Conservation (phyloP, 176 grass and related monocot species). For the Oryza meyeriana region DNA sequence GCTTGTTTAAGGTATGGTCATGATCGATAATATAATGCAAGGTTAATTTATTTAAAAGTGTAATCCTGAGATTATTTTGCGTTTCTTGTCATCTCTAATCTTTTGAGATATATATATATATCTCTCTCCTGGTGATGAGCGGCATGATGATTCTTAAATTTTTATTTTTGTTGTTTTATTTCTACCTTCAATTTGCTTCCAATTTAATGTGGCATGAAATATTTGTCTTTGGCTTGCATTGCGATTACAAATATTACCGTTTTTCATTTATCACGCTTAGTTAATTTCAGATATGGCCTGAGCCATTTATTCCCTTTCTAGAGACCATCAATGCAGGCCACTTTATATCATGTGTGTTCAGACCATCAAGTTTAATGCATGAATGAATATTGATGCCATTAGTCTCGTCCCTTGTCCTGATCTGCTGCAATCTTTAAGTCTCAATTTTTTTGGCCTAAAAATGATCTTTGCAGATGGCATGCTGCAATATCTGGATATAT, state of each 20-base stretch:
- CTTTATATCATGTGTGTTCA: background rate
- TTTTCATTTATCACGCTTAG: background rate
- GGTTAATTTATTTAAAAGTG: background rate
- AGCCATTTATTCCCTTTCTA: background rate
- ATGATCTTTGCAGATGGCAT: background rate
- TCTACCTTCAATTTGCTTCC: no score
- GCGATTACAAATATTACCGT: background rate
- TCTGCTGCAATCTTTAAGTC: no score
- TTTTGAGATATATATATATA: background rate
- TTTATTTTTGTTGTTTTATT: background rate
- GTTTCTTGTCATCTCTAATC: background rate
- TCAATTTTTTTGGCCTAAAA: background rate
- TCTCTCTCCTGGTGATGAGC: no score
- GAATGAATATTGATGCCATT: background rate
- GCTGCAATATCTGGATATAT: background rate
- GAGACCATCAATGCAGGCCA: background rate
- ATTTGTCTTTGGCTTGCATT: background rate
- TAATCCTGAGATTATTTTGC: background rate
- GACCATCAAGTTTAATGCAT: background rate
- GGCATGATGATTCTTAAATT: no score
- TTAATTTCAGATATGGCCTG: background rate
- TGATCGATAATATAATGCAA: conserved; percentile 39
- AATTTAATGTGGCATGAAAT: background rate
- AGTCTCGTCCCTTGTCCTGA: background rate
- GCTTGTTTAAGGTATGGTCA: conserved; percentile 40